These are phyloP conservation scores for Populus alba DNA, from an alignment of 345 rosid species.

Conservation along the genomic window DNA sequence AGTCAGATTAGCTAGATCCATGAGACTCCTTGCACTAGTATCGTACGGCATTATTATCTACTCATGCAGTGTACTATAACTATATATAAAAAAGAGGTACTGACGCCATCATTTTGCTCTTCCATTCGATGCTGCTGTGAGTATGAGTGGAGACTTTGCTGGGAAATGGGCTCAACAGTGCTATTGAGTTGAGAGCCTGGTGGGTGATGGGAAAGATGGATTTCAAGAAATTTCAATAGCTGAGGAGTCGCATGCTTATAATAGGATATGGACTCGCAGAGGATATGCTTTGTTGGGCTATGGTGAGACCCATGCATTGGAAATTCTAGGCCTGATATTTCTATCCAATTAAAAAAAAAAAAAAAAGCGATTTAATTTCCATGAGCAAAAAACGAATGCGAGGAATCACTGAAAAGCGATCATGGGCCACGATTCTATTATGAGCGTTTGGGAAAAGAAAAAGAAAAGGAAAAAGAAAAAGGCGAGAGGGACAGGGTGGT, in stretches of 20 bases:
- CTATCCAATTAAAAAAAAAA: too few relatives aligned
- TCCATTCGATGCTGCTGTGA: background rate
- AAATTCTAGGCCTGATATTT: background rate
- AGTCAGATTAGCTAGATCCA: background rate
- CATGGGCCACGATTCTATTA: too few relatives aligned
- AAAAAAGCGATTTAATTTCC: too few relatives aligned
- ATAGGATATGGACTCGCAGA: too few relatives aligned
- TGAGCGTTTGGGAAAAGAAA: too few relatives aligned
- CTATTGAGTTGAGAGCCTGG: background rate
- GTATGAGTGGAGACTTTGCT: background rate
- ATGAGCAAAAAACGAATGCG: too few relatives aligned
- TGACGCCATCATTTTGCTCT: too few relatives aligned
- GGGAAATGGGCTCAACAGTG: background rate
- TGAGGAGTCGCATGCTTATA: background rate
- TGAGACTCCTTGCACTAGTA: background rate
- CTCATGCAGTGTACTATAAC: background rate
- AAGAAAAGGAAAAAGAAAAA: too few relatives aligned
- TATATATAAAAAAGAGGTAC: too few relatives aligned
- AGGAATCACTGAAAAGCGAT: too few relatives aligned
- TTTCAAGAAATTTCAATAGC: background rate
- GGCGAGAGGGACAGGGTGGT: too few relatives aligned
- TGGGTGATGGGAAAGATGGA: background rate
- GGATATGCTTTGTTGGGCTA: background rate
- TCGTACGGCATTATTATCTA: background rate
- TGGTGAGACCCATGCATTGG: background rate